Evolutionary conservation across 2,329 filamentous ascomycete genomes (phyloP), one percentile per base, ranked within the genome.

Genomic region (Metarhizium brunneum): DNA sequence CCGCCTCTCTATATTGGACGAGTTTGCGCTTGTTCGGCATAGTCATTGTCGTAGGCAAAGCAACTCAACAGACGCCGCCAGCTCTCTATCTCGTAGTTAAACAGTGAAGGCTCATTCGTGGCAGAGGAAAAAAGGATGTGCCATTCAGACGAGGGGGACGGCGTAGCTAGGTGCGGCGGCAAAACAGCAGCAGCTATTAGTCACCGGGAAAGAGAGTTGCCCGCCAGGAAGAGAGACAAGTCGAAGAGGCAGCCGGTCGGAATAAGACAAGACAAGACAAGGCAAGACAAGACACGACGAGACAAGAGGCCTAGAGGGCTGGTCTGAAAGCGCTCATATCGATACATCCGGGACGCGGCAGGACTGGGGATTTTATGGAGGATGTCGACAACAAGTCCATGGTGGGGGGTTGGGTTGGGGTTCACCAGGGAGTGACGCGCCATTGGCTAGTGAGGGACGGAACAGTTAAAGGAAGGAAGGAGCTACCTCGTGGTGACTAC

Each of bases 21-120:
- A 54, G 52, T 55, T 63, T 67, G 32, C 66, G 63, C 54, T 68
- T 68, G 5, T 52, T 54, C 11, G 55, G 50, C 66, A 68, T 68
- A 5, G 52, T 30, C n/a, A 54, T 48, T n/a, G 43, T 36, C 49
- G 16, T 36, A 20, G 49, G 14, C 30, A 11, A 30, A 47, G 43
- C 18, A 30, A 25, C 45, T 48, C 45, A 13, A 30, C 45, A 14
- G 14, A 29, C 45, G 45, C 45, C 25, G 13, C 45, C 45, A 48
- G 11, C 20, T 32, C 25, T 11, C 25, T 30, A 48, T 30, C 14
- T 16, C 45, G 14, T 4, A 16, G 18, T 25, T 20, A 30, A 30
- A 20, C 25, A 29, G 14, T 16, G 25, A 13, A 30, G 14, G 13
- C 20, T 5, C 45, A 48, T 48, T 20, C 25, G 45, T 48, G 25